These are phyloP conservation scores for Lachancea dasiensis DNA, from an alignment of 805 yeast species.

Conservation along the genomic window DNA sequence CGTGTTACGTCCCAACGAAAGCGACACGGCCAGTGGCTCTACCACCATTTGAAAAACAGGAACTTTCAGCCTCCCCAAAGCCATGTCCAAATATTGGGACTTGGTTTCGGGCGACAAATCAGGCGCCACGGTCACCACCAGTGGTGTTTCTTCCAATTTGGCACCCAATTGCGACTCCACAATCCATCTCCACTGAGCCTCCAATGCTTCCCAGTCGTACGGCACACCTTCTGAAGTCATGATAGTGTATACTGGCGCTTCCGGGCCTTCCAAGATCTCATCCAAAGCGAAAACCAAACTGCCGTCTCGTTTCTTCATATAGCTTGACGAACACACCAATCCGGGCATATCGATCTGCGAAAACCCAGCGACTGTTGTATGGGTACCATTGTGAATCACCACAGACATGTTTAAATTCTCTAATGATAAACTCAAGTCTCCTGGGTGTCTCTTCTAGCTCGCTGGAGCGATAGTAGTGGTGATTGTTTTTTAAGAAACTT, in stretches of 20 bases:
- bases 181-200: conserved; percentile 61
- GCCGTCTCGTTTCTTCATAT: conserved; percentile 34
- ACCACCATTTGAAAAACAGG: conserved; percentile 74
- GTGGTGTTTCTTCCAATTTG: conserved; percentile 56
- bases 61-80: conserved; percentile 66
- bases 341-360: conserved; percentile 60
- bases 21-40: conserved; percentile 70
- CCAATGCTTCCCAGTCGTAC: conserved; percentile 68
- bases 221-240: conserved; percentile 53
- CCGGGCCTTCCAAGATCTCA: conserved; percentile 26
- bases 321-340: conserved; percentile 50
- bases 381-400: conserved; percentile 64
- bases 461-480: no score
- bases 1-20: conserved; percentile 70
- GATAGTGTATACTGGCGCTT: conserved; percentile 42
- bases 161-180: conserved; percentile 46
- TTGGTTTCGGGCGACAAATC: conserved; percentile 34
- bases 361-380: conserved; percentile 62
- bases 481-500: no score
- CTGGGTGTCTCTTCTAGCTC: no score
- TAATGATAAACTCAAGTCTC: no score
- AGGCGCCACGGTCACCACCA: conserved; percentile 41
- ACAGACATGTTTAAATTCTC: conserved; percentile 36
- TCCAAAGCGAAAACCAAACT: conserved; percentile 24
- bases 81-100: conserved; percentile 61